phyloP scores from a whole-genome alignment of 2,329 filamentous ascomycete genomes.

The Eutypa lata region DNA sequence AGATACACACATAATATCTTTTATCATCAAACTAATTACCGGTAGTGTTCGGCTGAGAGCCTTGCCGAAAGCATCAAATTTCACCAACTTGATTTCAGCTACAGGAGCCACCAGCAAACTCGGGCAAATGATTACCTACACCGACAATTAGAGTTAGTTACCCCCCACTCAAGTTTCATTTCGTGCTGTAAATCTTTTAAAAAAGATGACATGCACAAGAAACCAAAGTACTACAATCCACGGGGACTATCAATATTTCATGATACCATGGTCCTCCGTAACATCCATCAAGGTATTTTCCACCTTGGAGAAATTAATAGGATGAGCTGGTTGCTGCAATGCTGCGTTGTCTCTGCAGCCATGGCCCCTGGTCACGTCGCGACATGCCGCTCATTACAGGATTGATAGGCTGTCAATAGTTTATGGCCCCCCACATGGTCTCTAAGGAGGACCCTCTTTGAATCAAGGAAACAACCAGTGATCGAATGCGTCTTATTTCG shows the following conservation, averaged over 20 bases:
- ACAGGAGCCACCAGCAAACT: too few relatives aligned
- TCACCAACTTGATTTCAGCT: too few relatives aligned
- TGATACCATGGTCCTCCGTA: too few relatives aligned
- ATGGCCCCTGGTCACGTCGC: slow-evolving; percentile 38
- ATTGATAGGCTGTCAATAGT: slow-evolving; percentile 41
- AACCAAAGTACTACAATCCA: too few relatives aligned
- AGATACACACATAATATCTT: background rate
- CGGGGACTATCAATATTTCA: too few relatives aligned
- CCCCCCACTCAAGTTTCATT: too few relatives aligned
- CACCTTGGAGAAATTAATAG: background rate
- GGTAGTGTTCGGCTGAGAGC: background rate
- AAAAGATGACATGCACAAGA: too few relatives aligned
- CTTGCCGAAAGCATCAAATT: too few relatives aligned
- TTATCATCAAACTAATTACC: background rate
- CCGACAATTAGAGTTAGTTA: too few relatives aligned
- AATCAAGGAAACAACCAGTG: slow-evolving; percentile 40
- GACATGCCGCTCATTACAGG: slow-evolving; percentile 22
- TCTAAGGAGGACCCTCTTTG: slow-evolving; percentile 26
- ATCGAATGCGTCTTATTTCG: slow-evolving; percentile 26
- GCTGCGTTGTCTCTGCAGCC: slow-evolving; percentile 43
- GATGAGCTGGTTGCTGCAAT: slow-evolving; percentile 28
- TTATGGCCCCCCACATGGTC: slow-evolving; percentile 32
- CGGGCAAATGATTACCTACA: too few relatives aligned
- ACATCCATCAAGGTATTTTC: background rate
- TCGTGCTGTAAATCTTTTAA: too few relatives aligned